A percentile compares a stretch with the other conserved stretches of the same genome.
phyloP scores from a whole-genome alignment of 2,329 filamentous ascomycete genomes.

The Aureobasidium sp. region DNA sequence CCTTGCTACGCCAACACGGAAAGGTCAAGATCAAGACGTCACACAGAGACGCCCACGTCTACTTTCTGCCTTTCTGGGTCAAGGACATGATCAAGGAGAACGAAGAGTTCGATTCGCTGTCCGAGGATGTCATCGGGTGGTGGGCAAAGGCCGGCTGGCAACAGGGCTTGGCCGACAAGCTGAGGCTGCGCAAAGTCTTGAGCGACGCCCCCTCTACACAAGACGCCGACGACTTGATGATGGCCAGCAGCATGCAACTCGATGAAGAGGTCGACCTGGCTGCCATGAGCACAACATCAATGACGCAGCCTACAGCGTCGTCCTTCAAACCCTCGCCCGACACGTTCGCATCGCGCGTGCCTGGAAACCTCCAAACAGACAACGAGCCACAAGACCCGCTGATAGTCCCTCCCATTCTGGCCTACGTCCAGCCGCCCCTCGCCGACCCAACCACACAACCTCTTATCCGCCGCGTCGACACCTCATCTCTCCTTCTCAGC shows the following conservation, averaged over 20 bases:
- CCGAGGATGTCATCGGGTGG: constrained; percentile 87
- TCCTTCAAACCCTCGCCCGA: constrained; percentile 3
- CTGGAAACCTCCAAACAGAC: constrained; percentile 10
- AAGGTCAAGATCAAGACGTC: constrained; percentile 71
- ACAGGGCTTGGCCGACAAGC: constrained; percentile 65
- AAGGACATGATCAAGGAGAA: constrained; percentile 74
- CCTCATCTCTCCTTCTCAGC: constrained; percentile 67
- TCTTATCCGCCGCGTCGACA: constrained; percentile 82
- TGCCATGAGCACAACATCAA: constrained; percentile 15
- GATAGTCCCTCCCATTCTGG: constrained; percentile 64
- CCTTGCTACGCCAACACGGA: constrained; percentile 64
- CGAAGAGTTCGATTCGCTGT: constrained; percentile 74
- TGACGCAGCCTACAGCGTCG: constrained; percentile 8
- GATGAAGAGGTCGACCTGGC: constrained; percentile 20
- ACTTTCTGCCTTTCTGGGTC: constrained; percentile 88
- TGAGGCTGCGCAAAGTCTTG: constrained; percentile 61
- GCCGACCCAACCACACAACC: constrained; percentile 31
- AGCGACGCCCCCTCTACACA: constrained; percentile 28
- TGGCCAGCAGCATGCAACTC: constrained; percentile 16
- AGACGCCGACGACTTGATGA: constrained; percentile 22
- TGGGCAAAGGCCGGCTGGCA: constrained; percentile 96
- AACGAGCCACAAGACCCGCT: constrained; percentile 23
- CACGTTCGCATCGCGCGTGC: constrained; percentile 15
- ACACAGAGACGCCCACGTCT: constrained; percentile 86
- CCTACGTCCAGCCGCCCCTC: constrained; percentile 63